Percentiles rank a stretch among this genome's conserved stretches.
Evolutionary conservation across 1,284 basidiomycete genomes (phyloP).

Genomic region (Irpex sp.): DNA sequence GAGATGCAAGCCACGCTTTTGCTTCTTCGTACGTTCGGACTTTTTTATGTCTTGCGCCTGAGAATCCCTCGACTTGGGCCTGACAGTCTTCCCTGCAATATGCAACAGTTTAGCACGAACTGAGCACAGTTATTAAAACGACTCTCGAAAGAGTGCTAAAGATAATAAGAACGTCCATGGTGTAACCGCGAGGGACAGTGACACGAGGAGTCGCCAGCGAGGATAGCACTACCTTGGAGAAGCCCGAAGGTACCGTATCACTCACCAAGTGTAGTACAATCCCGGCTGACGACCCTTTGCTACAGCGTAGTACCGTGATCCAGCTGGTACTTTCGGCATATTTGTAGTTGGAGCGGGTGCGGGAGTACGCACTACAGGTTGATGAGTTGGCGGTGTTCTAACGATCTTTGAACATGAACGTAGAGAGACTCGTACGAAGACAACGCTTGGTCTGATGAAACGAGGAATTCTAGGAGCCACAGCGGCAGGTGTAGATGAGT

Average conservation of each 20-base stretch:
- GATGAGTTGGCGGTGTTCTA: not conserved
- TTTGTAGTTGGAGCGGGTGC: conserved; percentile 6
- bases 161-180: too few relatives aligned
- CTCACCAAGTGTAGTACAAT: conserved; percentile 25
- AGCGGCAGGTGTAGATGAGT: not conserved
- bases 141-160: not conserved
- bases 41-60: conserved; percentile 60
- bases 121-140: not conserved
- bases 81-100: conserved; percentile 54
- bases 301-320: conserved; percentile 25
- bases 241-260: not conserved
- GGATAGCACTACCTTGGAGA: conserved; percentile 2
- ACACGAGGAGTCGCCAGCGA: not conserved
- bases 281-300: conserved; percentile 23
- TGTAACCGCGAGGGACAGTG: too few relatives aligned
- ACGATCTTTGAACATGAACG: not conserved
- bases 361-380: not conserved
- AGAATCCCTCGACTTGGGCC: conserved; percentile 53
- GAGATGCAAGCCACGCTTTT: conserved; percentile 24
- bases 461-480: not conserved
- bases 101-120: not conserved
- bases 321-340: conserved; percentile 19
- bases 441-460: not conserved
- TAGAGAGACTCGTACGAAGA: not conserved
- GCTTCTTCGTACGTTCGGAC: conserved; percentile 54